These are phyloP conservation scores for Liquidambar formosana DNA, from an alignment of 164 flowering plant species.

Conservation along the genomic window DNA sequence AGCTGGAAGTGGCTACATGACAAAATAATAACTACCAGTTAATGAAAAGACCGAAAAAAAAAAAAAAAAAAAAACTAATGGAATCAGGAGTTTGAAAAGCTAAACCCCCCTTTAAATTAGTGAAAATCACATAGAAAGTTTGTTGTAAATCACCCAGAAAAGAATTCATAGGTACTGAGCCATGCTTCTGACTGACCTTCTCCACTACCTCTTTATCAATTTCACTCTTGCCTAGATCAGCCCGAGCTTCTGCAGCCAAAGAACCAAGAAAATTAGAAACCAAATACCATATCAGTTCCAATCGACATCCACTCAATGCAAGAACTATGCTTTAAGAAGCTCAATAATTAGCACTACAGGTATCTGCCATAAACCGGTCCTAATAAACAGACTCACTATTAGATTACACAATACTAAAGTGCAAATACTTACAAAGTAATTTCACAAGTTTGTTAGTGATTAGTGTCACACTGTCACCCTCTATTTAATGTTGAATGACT, in stretches of 20 bases:
- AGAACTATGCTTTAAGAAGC: conserved; percentile 1
- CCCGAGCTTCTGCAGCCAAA: conserved; percentile 67
- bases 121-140: background rate
- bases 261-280: conserved; percentile 8
- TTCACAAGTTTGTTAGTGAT: background rate
- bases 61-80: too few species aligned
- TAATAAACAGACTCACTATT: conserved; percentile 1
- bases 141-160: background rate
- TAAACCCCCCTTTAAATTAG: background rate
- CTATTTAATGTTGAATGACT: background rate
- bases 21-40: background rate
- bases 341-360: background rate
- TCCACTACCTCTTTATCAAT: conserved; percentile 91
- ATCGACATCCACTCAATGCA: conserved; percentile 1
- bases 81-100: background rate
- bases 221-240: conserved; percentile 55
- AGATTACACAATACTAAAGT: background rate
- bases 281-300: background rate
- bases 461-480: background rate
- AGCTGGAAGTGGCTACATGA: background rate
- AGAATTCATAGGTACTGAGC: background rate
- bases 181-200: conserved; percentile 57
- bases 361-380: background rate
- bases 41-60: background rate
- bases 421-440: background rate